Base-by-base conservation (phyloP, 2,329 filamentous ascomycete genomes). In the Blastomyces silverae region DNA sequence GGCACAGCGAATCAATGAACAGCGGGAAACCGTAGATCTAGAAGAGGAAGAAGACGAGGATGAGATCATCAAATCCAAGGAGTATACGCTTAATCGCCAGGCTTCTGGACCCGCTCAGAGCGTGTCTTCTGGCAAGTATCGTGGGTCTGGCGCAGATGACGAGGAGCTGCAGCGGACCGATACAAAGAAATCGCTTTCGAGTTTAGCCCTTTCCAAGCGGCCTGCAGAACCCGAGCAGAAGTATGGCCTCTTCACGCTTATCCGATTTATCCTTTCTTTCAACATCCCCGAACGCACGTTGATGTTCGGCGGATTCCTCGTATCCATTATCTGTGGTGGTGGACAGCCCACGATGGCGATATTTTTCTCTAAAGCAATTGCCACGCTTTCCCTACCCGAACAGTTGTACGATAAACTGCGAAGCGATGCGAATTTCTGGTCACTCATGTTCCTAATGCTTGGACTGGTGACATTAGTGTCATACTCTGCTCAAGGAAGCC, bases 341-440 rank as follows among this genome's bases (percentile, higher is more conserved):
- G 91, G 89, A 62, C 92, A 96, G 73, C 90, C 90, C 13, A 85
- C 84, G 0, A 84, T 88, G 72, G 84, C 89, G 68, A 85, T 97
- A 68, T 89, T 97, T 77, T 95, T 97, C 72, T 89, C 92, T 71
- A 96, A 97, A 77, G 85, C 91, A 65, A 92, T 97, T 75, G 85
- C 85, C 66, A 85, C 87, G 10, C 82, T 94, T 15, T 85, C 87
- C 8, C 78, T 87, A 25, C 84, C 81, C 34, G 76, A 78, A 20
- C 75, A 69, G 46, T 81, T 82, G 74, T 85, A 80, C 53, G 76
- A 73, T 39, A 76, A 85, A 63, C 82, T 95, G 62, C 85, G 88
- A 69, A 80, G 83, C 22, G 84, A 93, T 66, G 87, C 89, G 25
- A 86, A 91, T 73, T 96, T 96, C 75, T 97, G 91, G 91, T 87